Evolutionary conservation across 176 grass and related monocot genomes (phyloP).

Genomic region (Triticum dicoccoides): DNA sequence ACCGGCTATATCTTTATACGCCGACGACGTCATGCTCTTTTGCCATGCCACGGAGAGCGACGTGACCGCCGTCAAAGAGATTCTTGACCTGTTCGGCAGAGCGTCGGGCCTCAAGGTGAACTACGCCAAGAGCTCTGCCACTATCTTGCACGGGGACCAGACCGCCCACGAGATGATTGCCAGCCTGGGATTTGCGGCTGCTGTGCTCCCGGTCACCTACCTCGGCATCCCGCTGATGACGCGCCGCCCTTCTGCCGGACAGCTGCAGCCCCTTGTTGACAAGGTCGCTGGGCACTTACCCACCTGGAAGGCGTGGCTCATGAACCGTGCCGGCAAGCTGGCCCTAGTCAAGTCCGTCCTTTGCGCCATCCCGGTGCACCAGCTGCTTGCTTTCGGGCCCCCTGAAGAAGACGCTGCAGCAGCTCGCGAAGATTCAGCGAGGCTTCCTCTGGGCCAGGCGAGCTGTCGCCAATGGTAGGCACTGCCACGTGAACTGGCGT

Average conservation of each 20-base stretch:
- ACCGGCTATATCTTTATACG: background rate
- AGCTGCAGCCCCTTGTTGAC: background rate
- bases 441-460: too few relatives aligned
- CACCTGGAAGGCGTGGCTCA: background rate
- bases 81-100: too few relatives aligned
- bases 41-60: background rate
- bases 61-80: too few relatives aligned
- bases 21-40: background rate
- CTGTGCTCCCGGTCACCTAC: background rate
- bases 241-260: background rate
- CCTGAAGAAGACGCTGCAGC: too few relatives aligned
- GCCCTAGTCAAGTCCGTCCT: background rate
- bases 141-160: background rate
- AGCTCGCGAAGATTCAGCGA: too few relatives aligned
- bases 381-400: background rate
- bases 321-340: background rate
- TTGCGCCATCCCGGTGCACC: background rate
- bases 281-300: background rate
- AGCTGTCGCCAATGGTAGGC: too few relatives aligned
- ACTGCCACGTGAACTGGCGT: too few relatives aligned
- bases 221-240: background rate
- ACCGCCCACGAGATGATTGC: background rate
- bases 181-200: background rate
- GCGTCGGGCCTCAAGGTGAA: too few relatives aligned
- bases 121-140: too few relatives aligned